Evolutionary conservation across 441 rosid species (phyloP).

Genomic region (Monsonia emarginata): DNA sequence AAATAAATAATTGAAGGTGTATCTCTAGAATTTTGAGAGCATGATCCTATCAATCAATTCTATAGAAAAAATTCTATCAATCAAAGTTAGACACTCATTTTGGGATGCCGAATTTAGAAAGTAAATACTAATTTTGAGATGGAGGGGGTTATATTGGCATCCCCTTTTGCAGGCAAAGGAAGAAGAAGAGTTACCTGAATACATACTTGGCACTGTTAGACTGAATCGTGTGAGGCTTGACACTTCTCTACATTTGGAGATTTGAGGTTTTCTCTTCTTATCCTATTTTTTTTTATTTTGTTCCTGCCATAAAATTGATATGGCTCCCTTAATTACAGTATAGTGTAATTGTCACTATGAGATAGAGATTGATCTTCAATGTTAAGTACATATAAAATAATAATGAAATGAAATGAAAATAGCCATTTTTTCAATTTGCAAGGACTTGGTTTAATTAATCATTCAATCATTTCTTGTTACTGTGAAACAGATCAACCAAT

Average conservation of each 20-base stretch:
- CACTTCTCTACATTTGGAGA: slow-evolving; percentile 53
- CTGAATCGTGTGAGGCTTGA: slow-evolving; percentile 64
- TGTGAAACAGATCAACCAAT: too few species aligned
- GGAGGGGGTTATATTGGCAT: slow-evolving; percentile 1
- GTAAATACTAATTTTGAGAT: too few species aligned
- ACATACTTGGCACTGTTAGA: slow-evolving; percentile 82
- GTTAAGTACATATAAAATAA: not conserved
- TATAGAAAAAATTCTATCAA: too few species aligned
- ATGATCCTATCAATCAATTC: too few species aligned
- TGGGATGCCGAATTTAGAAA: too few species aligned
- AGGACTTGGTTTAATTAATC: not conserved
- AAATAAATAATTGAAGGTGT: too few species aligned
- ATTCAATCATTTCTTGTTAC: not conserved
- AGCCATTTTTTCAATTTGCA: not conserved
- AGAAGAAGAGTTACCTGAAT: slow-evolving; percentile 79
- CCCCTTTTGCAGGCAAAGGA: slow-evolving; percentile 61
- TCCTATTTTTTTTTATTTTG: too few species aligned
- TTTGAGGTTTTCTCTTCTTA: slow-evolving; percentile 21
- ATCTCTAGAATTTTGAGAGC: too few species aligned
- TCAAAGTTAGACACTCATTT: too few species aligned
- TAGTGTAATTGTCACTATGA: not conserved
- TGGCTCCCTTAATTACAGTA: not conserved
- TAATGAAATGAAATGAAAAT: not conserved
- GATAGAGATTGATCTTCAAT: not conserved
- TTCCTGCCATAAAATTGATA: not conserved